Percentiles rank a stretch among this genome's conserved stretches.
Evolutionary conservation across 768 basidiomycete genomes (phyloP).

Genomic region (Termitomyces sp.): DNA sequence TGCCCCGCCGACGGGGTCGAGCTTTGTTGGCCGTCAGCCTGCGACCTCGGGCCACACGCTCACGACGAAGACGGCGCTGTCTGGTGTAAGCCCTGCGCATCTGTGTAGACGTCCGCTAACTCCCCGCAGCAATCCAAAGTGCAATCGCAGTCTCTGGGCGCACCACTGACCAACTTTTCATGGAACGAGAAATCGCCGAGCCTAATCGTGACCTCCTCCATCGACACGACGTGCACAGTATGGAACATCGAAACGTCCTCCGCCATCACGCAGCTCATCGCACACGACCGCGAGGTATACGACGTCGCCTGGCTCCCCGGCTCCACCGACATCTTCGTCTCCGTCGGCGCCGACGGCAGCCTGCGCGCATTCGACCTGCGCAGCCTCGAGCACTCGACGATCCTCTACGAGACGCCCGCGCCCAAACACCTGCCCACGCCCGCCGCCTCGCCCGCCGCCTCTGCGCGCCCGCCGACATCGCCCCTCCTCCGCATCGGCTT

Average conservation of each 20-base stretch:
- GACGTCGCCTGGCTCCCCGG: conserved; percentile 98
- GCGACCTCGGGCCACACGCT: conserved; percentile 56
- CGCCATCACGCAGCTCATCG: conserved; percentile 95
- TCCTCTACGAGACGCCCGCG: conserved; percentile 89
- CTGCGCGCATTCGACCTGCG: conserved; percentile 95
- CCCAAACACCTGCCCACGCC: conserved; percentile 67
- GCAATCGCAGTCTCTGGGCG: conserved; percentile 75
- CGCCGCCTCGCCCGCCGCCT: conserved; percentile 49
- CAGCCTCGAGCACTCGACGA: conserved; percentile 95
- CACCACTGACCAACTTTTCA: conserved; percentile 94
- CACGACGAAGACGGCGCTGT: conserved; percentile 69
- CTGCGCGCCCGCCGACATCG: conserved; percentile 69
- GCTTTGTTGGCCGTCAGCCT: conserved; percentile 67
- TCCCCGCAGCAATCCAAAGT: conserved; percentile 77
- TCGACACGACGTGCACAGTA: conserved; percentile 97
- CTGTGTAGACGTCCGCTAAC: conserved; percentile 4
- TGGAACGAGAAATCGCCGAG: conserved; percentile 94
- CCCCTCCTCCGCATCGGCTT: conserved; percentile 85
- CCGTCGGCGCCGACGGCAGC: conserved; percentile 96
- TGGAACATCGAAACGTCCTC: conserved; percentile 96
- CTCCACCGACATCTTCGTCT: conserved; percentile 95
- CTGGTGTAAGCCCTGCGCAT: conserved; percentile 56
- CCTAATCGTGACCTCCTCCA: conserved; percentile 93
- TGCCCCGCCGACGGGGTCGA: conserved; percentile 47
- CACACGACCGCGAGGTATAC: conserved; percentile 94